Conservation (phyloP, 768 basidiomycete genomes). For the Lactarius sanguifluus region DNA sequence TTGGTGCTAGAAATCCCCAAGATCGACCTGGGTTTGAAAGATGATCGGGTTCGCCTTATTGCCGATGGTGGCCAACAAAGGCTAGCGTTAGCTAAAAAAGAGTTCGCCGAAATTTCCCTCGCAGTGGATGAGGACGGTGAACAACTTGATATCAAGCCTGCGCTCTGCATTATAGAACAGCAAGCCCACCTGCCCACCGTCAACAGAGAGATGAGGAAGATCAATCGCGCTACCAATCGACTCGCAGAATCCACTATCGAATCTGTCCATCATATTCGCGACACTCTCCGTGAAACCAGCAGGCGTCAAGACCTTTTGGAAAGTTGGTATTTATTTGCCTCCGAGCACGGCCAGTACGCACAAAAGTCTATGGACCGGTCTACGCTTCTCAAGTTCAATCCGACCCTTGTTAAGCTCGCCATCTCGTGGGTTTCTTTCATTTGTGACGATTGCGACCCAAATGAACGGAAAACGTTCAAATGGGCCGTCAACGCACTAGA, state of each 20-base stretch:
- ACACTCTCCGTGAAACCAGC: conserved; percentile 54
- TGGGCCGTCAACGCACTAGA: conserved; percentile 98
- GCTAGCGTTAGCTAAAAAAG: conserved; percentile 71
- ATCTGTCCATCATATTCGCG: conserved; percentile 84
- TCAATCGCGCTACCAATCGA: conserved; percentile 83
- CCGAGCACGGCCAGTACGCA: conserved; percentile 90
- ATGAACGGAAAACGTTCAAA: conserved; percentile 93
- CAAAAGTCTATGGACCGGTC: conserved; percentile 83
- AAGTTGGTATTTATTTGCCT: conserved; percentile 96
- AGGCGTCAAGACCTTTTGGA: conserved; percentile 84
- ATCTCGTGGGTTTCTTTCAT: conserved; percentile 99
- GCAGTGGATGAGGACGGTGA: conserved; percentile 62
- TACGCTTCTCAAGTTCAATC: conserved; percentile 72
- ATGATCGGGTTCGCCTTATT: conserved; percentile 86
- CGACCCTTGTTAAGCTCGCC: conserved; percentile 81
- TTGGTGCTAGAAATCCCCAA: conserved; percentile 72
- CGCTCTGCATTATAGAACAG: conserved; percentile 54
- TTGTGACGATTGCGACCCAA: conserved; percentile 95
- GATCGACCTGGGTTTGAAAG: conserved; percentile 79
- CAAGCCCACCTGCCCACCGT: conserved; percentile 91
- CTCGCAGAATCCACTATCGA: conserved; percentile 92
- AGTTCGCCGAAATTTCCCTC: conserved; percentile 65
- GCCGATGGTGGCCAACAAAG: conserved; percentile 85
- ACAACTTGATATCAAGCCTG: conserved; percentile 35
- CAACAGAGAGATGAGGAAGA: conserved; percentile 87